Base-by-base conservation (phyloP, 331 rosid genomes). In the Cydonia oblonga region DNA sequence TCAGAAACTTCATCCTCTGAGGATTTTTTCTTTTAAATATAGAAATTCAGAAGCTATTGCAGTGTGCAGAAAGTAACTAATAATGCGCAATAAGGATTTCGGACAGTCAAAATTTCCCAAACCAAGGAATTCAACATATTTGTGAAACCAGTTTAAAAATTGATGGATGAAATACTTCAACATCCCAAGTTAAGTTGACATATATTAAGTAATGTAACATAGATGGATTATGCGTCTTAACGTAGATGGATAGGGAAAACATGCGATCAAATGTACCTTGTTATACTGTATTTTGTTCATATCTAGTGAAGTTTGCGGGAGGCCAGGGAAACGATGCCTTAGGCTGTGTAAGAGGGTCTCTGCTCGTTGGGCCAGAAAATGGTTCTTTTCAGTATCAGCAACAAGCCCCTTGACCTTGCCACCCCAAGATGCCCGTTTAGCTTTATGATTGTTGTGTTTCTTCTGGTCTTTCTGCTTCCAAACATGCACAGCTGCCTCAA, bases 371-470 rank as follows among this genome's bases (percentile, higher is more conserved):
- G 87, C 76, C 69, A 90, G 78, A 79, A 81, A 79, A 68, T 81
- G 70, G 46, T 81, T 85, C 81, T 86, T 90, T 24, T 87, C 88
- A 8, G 66, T 44, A 35, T 86, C 96, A 2, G 86, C 77, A 65
- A 93, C 93, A 42, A 93, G 90, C 62, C 93, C 89, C 79, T 90
- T 93, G 73, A 93, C 98, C 85, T 93, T 93, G 62, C 97, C 98
- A 68, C 98, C 86, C 98, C 98, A 93, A 65, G 92, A 77, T 11
- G 96, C 69, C 60, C 88, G 93, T 75, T 87, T 87, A 26, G 84
- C 73, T 66, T 85, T 82, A 9, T 82, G 84, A 19, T 75, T 79
- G 73, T 49, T 29, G 54, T 81, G 90, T 83, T 84, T 88, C 73
- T 81, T 84, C 28, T 74, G 66, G 79, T 93, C 93, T 78, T 90